A percentile compares a stretch with the other conserved stretches of the same genome.
Conservation (phyloP, 441 rosid genomes). For the Hura crepitans region DNA sequence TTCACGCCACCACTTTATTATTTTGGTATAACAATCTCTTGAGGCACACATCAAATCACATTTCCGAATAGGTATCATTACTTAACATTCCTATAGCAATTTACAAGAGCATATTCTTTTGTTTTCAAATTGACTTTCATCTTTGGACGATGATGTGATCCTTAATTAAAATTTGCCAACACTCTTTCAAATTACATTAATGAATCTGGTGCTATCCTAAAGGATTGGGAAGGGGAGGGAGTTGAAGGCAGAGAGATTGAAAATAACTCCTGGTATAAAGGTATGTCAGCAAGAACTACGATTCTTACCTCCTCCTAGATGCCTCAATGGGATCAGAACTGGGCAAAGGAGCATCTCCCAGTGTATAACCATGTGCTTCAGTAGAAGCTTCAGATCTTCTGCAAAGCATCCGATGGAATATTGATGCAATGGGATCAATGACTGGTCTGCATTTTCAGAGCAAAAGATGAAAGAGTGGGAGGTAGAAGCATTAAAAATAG, state of each 20-base stretch:
- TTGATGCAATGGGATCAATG: slow-evolving; percentile 67
- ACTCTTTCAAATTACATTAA: not conserved
- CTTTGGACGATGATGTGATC: not conserved
- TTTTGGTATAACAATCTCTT: not conserved
- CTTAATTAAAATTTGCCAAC: not conserved
- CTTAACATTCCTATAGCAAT: not conserved
- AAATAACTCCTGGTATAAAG: not conserved
- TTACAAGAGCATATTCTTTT: not conserved
- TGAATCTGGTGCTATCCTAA: not conserved
- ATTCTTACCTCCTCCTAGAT: slow-evolving; percentile 78
- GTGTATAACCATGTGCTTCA: slow-evolving; percentile 45
- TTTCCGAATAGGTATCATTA: not conserved
- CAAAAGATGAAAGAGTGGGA: not conserved
- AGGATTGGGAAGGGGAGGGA: not conserved
- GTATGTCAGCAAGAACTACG: not conserved
- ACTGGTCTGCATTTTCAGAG: slow-evolving; percentile 50
- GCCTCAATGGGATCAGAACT: slow-evolving; percentile 95
- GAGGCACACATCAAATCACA: not conserved
- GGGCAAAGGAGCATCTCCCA: slow-evolving; percentile 68
- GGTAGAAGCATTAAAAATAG: not conserved
- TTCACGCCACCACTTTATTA: not conserved
- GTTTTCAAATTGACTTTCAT: not conserved
- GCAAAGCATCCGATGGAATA: slow-evolving; percentile 76
- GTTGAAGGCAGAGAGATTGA: not conserved
- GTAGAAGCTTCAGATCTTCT: slow-evolving; percentile 52